Base-by-base conservation (phyloP, 306 rosid genomes). In the Mucuna pruriens region DNA sequence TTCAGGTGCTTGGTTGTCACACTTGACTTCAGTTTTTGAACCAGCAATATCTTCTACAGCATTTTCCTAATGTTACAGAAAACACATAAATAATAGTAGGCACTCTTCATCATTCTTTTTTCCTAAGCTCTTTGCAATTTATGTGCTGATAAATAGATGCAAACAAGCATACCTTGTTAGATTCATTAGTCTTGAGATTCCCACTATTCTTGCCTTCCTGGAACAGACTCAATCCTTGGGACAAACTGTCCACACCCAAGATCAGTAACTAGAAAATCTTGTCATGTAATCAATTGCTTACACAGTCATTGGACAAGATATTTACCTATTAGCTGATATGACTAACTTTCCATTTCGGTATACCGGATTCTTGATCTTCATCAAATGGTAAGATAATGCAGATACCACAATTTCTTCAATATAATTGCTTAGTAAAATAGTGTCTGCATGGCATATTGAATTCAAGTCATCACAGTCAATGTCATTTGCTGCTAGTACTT, bases 261-360 rank as follows among this genome's bases (percentile, higher is more conserved):
- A 84, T 76, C 54, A 64, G 87, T 44, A 61, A 66, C 67, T 72
- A 19, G 31, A 80, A 75, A 57, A 87, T 16, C 17, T 10, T 70
- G 40, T 29, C 49, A 52, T 12, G 40, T 29, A 57, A 29, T 45
- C 23, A 71, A 69, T n/a, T 62, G 57, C 63, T 29, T 25, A 67
- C 31, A 29, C 61, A 79, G 29, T 36, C 80, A 55, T 54, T 8
- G 46, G 33, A 4, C 31, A 39, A 62, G 23, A 77, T 80, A 76
- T 44, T 49, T 89, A 91, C 99, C 99, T 91, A 22, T 77, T 81
- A 17, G 97, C 90, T 39, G 98, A 90, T 84, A 95, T 90, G n/a
- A 93, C 82, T 80, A 95, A 93, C 89, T 90, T 95, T 83, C 99
- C 98, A 45, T 95, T 95, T 78, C 98, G 89, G 79, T 95, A 95